phyloP scores from a whole-genome alignment of 257 asterid species.

The Asclepias syriaca region DNA sequence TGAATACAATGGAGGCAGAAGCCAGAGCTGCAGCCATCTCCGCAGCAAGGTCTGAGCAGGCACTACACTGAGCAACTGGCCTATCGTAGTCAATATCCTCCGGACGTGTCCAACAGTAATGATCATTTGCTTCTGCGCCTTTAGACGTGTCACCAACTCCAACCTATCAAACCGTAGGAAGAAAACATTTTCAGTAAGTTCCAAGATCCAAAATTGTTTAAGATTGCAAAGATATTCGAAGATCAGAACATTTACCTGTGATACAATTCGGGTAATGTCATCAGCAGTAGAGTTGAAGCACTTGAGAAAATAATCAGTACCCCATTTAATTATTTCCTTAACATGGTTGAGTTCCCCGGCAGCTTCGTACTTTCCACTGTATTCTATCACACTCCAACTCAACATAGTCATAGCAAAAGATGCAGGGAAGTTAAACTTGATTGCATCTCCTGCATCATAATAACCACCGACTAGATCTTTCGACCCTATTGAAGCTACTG shows the following conservation, averaged over 20 bases:
- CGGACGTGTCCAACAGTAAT: conserved; percentile 92
- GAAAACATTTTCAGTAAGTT: conserved; percentile 1
- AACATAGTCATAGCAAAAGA: conserved; percentile 93
- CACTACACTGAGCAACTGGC: conserved; percentile 49
- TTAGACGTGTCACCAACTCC: conserved; percentile 76
- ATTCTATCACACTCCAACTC: conserved; percentile 98
- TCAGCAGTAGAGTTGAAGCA: conserved; percentile 91
- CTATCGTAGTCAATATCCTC: conserved; percentile 83
- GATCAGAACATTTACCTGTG: conserved; percentile 49
- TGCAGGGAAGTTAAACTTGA: conserved; percentile 80
- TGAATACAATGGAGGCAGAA: conserved; percentile 93
- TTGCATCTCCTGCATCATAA: conserved; percentile 97
- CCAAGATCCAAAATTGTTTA: not conserved
- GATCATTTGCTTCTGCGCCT: conserved; percentile 65
- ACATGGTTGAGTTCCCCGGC: conserved; percentile 92
- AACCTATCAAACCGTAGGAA: conserved; percentile 43
- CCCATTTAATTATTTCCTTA: conserved; percentile 94
- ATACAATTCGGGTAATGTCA: conserved; percentile 51
- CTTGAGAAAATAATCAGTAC: conserved; percentile 90
- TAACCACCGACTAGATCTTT: conserved; percentile 83
- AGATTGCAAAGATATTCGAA: not conserved
- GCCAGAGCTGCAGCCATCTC: conserved; percentile 99
- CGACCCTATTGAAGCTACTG: conserved; percentile 32
- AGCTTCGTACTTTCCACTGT: conserved; percentile 77
- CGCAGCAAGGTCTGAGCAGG: conserved; percentile 91